A percentile compares a stretch with the other conserved stretches of the same genome.
Evolutionary conservation across 768 basidiomycete genomes (phyloP).

Genomic region (Tricholoma sp.): DNA sequence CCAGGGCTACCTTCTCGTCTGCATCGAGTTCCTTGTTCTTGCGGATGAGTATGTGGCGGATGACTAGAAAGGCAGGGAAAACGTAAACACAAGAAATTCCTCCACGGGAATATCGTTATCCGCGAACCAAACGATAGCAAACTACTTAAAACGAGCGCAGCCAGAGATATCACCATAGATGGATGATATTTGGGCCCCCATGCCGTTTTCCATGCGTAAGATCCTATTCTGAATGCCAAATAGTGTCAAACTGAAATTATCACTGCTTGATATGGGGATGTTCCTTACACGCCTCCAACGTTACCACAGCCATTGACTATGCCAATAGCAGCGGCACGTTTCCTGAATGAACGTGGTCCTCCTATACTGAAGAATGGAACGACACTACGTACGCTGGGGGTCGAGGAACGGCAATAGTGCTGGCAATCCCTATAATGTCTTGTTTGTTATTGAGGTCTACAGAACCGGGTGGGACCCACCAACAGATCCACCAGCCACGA

Average conservation of each 20-base stretch:
- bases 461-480: constrained; percentile 15
- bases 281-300: constrained; percentile 51
- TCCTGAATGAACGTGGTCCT: constrained; percentile 20
- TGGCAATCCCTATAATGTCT: constrained; percentile 31
- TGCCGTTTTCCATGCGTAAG: constrained; percentile 59
- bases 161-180: constrained; percentile 49
- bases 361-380: not conserved
- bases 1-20: too few relatives aligned
- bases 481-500: constrained; percentile 54
- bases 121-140: too few relatives aligned
- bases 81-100: too few relatives aligned
- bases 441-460: too few relatives aligned
- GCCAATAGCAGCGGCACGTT: constrained; percentile 52
- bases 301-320: constrained; percentile 57
- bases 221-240: constrained; percentile 48
- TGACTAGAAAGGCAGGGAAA: too few relatives aligned
- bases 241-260: not conserved
- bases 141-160: constrained; percentile 29
- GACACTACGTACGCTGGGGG: constrained; percentile 43
- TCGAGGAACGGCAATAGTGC: constrained; percentile 49
- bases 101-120: too few relatives aligned
- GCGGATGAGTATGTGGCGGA: too few relatives aligned
- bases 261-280: not conserved
- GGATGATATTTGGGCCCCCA: too few relatives aligned
- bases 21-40: too few relatives aligned